Conservation (phyloP, 352 stramenopile species). For the Globisporangium perplexum region DNA sequence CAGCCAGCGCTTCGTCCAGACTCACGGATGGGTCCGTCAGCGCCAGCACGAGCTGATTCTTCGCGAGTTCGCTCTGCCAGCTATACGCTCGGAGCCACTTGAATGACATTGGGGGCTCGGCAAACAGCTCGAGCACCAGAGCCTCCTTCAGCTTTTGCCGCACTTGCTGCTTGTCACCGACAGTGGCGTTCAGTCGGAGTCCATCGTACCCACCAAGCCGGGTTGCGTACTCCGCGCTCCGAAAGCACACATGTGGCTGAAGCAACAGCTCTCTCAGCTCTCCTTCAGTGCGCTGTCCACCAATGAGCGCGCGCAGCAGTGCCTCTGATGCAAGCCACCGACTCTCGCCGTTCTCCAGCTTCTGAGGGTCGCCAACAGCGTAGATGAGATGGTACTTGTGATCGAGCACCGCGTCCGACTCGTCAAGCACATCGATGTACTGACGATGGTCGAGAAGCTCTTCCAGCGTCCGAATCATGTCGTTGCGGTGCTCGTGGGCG, state of each 20-base stretch:
- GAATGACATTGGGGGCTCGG: conserved; percentile 50
- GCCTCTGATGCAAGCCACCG: conserved; percentile 57
- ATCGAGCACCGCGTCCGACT: conserved; percentile 83
- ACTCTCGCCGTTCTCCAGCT: conserved; percentile 38
- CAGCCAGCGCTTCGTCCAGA: conserved; percentile 18
- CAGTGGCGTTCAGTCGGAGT: conserved; percentile 28
- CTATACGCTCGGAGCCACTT: conserved; percentile 49
- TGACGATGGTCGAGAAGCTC: conserved; percentile 36
- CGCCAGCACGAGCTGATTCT: conserved; percentile 21
- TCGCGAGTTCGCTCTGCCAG: neutral
- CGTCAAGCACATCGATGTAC: conserved; percentile 83
- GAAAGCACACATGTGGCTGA: conserved; percentile 26
- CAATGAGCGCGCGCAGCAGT: conserved; percentile 19
- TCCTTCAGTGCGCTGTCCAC: conserved; percentile 10
- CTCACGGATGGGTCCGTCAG: conserved; percentile 28
- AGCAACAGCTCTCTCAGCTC: conserved; percentile 30
- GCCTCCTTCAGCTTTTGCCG: conserved; percentile 26
- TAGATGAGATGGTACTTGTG: conserved; percentile 89
- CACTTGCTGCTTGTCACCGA: conserved; percentile 12
- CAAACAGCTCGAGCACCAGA: conserved; percentile 57
- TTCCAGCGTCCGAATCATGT: conserved; percentile 20
- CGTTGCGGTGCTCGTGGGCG: conserved; percentile 4
- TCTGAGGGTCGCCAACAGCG: conserved; percentile 44
- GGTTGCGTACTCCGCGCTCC: conserved; percentile 24
- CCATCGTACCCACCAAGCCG: conserved; percentile 37